Evolutionary conservation across 2,329 filamentous ascomycete genomes (phyloP), one percentile per base, ranked within the genome.

Genomic region (Cercospora sp.): DNA sequence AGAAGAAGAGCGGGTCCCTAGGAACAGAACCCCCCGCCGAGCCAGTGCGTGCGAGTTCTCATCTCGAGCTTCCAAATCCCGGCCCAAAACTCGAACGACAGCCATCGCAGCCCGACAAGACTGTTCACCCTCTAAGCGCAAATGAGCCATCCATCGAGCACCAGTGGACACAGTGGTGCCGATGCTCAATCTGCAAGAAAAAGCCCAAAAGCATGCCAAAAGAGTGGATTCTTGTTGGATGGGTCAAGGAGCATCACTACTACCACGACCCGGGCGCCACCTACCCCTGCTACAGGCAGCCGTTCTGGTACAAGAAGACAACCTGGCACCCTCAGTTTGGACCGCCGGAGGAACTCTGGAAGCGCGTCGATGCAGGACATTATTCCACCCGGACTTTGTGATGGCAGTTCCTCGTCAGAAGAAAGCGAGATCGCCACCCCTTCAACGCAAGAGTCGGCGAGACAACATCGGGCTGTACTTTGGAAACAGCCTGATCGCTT

Each of bases 401-500:
- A 55, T 8, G 31, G 20, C 51, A 30, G 13, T 31, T 45, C 48
- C 20, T 64, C 51, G 8, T 30, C 62, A 26, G 62, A 64, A 64
- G 31, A 58, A 5, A 28, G n/a, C 59, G 62, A 64, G 20, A 18
- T 51, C 10, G 13, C 36, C 40, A 60, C 63, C 28, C 63, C 63
- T 31, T n/a, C 66, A 13, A 16, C 36, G 42, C 62, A 23, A 16
- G 30, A 65, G 9, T 67, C 66, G n/a, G 33, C 62, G 2, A 68
- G 72, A 60, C 63, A 72, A 36, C 68, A 71, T 31, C 73, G 74
- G 26, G 73, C 71, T 48, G 66, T 62, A 10, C 66, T 74, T 10
- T 63, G 72, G 7, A 66, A 63, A 20, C 65, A 73, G 31, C 84
- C 84, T 23, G 88, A 90, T 76, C 83, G 89, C 30, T 90, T 89